Conservation (phyloP, 108 stramenopile genomes). For the Stephanodiscus minutulus region DNA sequence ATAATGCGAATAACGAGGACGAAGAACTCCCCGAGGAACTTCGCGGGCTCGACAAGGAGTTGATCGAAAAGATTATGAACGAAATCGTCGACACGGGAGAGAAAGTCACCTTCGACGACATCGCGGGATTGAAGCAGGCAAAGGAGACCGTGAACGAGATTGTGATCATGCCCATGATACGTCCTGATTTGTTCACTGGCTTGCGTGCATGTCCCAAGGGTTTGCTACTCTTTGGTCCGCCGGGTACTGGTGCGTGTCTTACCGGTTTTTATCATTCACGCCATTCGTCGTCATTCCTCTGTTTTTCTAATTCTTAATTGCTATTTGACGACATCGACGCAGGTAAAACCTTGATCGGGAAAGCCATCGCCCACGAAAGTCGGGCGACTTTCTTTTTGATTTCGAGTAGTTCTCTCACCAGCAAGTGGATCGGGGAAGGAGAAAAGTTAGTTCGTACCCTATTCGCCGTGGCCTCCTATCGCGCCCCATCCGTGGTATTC, state of each 20-base stretch:
- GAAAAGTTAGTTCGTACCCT: constrained; percentile 97
- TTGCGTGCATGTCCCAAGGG: constrained; percentile 88
- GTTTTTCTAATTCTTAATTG: background rate
- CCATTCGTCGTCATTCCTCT: background rate
- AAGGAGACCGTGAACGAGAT: constrained; percentile 87
- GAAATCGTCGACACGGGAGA: constrained; percentile 84
- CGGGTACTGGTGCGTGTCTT: constrained; percentile 50
- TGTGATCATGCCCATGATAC: constrained; percentile 92
- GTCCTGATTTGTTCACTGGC: constrained; percentile 94
- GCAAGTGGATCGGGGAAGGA: constrained; percentile 99
- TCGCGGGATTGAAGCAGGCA: constrained; percentile 86
- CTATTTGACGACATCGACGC: constrained; percentile 22
- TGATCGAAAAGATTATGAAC: constrained; percentile 83
- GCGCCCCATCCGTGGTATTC: constrained; percentile 93
- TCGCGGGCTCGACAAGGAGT: constrained; percentile 80
- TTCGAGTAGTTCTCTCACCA: constrained; percentile 95
- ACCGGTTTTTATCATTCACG: background rate
- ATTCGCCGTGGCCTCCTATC: constrained; percentile 95
- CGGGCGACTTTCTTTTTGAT: constrained; percentile 99
- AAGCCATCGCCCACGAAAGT: constrained; percentile 97
- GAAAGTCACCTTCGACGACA: constrained; percentile 86
- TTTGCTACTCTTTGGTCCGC: constrained; percentile 65
- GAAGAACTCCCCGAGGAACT: constrained; percentile 88
- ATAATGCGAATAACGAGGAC: constrained; percentile 42
- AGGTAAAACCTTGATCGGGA: constrained; percentile 98